phyloP scores from a whole-genome alignment of 2,329 filamentous ascomycete species.

The Penicillium sumatraense region DNA sequence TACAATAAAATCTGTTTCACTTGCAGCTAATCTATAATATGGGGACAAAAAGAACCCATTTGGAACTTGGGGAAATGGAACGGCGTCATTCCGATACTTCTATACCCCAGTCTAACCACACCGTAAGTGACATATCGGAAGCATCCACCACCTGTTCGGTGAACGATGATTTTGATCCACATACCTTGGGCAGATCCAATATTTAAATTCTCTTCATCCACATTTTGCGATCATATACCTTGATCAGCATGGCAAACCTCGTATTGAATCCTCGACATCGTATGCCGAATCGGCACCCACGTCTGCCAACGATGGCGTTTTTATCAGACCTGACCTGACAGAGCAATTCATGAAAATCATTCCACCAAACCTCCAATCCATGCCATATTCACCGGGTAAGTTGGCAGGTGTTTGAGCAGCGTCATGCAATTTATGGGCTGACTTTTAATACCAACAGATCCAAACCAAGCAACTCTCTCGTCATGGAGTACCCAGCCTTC shows the following conservation, averaged over 20 bases:
- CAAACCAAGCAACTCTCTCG: constrained; percentile 8
- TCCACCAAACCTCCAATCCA: constrained; percentile 22
- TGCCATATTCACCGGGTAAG: constrained; percentile 31
- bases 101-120: constrained; percentile 17
- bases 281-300: constrained; percentile 33
- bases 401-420: not conserved
- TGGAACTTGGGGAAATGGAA: constrained; percentile 19
- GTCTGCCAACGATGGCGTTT: constrained; percentile 22
- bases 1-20: not conserved
- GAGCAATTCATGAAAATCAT: constrained; percentile 39
- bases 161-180: constrained; percentile 14
- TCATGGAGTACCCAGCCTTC: constrained; percentile 20
- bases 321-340: constrained; percentile 43
- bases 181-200: constrained; percentile 22
- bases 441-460: constrained; percentile 6
- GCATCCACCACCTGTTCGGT: not conserved
- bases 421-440: not conserved
- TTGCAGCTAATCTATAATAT: constrained; percentile 7
- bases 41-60: constrained; percentile 21
- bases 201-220: constrained; percentile 32
- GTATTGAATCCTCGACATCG: constrained; percentile 32
- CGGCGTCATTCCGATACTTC: constrained; percentile 27
- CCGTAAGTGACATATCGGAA: constrained; percentile 18
- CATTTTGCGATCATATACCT: constrained; percentile 45
- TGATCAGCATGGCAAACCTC: constrained; percentile 39